A percentile compares a stretch with the other conserved stretches of the same genome.
These are phyloP conservation scores for Cercospora janseana DNA, from an alignment of 2,329 filamentous ascomycete genomes.

Conservation along the genomic window DNA sequence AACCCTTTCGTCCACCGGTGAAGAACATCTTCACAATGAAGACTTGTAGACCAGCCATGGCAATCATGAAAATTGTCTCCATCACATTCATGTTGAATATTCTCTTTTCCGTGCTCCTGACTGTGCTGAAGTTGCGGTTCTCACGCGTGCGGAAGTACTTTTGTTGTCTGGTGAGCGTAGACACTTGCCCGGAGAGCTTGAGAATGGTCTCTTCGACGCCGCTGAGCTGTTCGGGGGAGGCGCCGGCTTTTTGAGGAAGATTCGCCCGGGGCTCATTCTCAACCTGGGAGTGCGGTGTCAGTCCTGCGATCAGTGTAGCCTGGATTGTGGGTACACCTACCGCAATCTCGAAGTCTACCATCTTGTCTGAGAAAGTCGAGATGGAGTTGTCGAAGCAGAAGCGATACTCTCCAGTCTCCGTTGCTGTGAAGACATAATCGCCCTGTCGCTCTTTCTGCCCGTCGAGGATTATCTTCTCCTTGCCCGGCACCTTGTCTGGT, in stretches of 20 bases:
- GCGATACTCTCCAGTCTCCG: conserved; percentile 80
- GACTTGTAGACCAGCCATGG: conserved; percentile 94
- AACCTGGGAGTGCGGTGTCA: conserved; percentile 57
- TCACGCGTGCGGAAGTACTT: conserved; percentile 99
- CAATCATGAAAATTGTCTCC: conserved; percentile 85
- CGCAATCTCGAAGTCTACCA: conserved; percentile 95
- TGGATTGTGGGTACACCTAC: conserved; percentile 52
- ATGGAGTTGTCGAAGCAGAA: conserved; percentile 99
- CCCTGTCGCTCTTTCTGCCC: conserved; percentile 91
- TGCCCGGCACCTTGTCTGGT: conserved; percentile 54
- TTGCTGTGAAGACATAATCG: conserved; percentile 96
- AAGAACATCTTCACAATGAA: conserved; percentile 99
- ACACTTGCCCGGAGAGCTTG: conserved; percentile 89
- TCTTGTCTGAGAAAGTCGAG: conserved; percentile 96
- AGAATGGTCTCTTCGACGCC: conserved; percentile 90
- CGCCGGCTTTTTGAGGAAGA: conserved; percentile 84
- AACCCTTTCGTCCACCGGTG: conserved; percentile 73
- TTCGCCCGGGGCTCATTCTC: conserved; percentile 82
- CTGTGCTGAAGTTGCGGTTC: conserved; percentile 98
- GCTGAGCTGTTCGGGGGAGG: conserved; percentile 82
- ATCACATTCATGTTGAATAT: conserved; percentile 98
- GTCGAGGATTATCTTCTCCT: conserved; percentile 73
- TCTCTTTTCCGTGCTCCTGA: conserved; percentile 88
- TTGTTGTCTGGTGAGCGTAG: conserved; percentile 92
- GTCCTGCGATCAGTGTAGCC: background rate